Evolutionary conservation across 2,329 filamentous ascomycete genomes (phyloP).

Genomic region (Hypoxylon sp.): DNA sequence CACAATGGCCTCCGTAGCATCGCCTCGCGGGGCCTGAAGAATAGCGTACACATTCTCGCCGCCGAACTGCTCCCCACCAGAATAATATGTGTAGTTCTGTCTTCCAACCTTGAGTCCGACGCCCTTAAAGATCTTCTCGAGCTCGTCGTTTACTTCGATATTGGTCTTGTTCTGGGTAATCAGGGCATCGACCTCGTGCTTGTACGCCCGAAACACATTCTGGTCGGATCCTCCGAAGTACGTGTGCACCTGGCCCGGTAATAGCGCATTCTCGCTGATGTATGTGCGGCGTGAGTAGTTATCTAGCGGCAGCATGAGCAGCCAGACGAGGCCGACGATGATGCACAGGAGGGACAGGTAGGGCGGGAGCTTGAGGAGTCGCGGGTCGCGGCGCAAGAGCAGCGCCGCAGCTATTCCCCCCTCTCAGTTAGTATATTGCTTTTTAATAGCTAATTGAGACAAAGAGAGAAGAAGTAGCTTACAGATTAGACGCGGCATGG

Average conservation of each 20-base stretch:
- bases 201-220: constrained; percentile 91
- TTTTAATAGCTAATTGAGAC: constrained; percentile 1
- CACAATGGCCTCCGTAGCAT: constrained; percentile 97
- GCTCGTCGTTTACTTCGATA: constrained; percentile 74
- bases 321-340: constrained; percentile 87
- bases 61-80: constrained; percentile 78
- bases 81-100: constrained; percentile 89
- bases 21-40: constrained; percentile 91
- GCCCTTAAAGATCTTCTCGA: constrained; percentile 82
- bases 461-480: constrained; percentile 50
- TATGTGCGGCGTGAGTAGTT: constrained; percentile 94
- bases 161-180: constrained; percentile 63
- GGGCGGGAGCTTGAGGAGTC: constrained; percentile 85
- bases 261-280: constrained; percentile 95
- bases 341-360: constrained; percentile 90
- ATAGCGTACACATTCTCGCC: constrained; percentile 96
- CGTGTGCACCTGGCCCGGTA: constrained; percentile 96
- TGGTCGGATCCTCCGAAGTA: constrained; percentile 98
- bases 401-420: constrained; percentile 69
- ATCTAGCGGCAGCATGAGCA: constrained; percentile 89
- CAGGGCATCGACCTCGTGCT: constrained; percentile 82
- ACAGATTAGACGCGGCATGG: constrained; percentile 71
- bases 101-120: constrained; percentile 88
- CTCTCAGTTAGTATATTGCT: too few species aligned
- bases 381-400: constrained; percentile 83